Conservation (phyloP, 164 flowering plant genomes). For the Nymphaea thermarum region DNA sequence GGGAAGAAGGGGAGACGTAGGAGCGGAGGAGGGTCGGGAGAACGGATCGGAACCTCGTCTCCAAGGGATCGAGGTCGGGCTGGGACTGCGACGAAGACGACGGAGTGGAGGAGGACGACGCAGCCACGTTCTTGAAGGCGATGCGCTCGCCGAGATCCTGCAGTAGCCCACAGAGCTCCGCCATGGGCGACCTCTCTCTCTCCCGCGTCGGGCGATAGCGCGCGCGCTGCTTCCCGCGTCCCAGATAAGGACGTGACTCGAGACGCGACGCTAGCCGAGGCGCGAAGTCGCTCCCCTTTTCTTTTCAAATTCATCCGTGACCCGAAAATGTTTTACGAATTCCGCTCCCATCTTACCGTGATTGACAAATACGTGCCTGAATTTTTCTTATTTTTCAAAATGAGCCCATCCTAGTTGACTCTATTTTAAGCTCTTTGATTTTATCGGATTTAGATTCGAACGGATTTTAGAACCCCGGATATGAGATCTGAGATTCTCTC, state of each 20-base stretch:
- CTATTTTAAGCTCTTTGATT: too few relatives aligned
- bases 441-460: too few relatives aligned
- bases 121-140: constrained; percentile 13
- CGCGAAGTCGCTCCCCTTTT: constrained; percentile 7
- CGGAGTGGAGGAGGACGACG: too few relatives aligned
- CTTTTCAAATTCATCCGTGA: constrained; percentile 1
- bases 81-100: constrained; percentile 15
- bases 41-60: constrained; percentile 63
- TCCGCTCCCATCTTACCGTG: too few relatives aligned
- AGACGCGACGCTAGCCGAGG: constrained; percentile 4
- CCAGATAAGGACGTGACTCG: neutral
- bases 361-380: too few relatives aligned
- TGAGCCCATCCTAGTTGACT: too few relatives aligned
- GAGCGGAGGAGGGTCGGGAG: constrained; percentile 78
- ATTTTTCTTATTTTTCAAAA: too few relatives aligned
- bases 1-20: constrained; percentile 68
- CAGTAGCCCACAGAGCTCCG: constrained; percentile 70
- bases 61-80: constrained; percentile 47
- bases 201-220: neutral
- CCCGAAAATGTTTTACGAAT: too few relatives aligned
- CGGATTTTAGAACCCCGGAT: too few relatives aligned
- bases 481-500: too few relatives aligned
- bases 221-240: constrained; percentile 1
- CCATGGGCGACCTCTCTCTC: constrained; percentile 22
- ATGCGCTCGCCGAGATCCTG: constrained; percentile 94